Base-by-base conservation (phyloP, 805 yeast genomes). In the Teunomyces tritomae region DNA sequence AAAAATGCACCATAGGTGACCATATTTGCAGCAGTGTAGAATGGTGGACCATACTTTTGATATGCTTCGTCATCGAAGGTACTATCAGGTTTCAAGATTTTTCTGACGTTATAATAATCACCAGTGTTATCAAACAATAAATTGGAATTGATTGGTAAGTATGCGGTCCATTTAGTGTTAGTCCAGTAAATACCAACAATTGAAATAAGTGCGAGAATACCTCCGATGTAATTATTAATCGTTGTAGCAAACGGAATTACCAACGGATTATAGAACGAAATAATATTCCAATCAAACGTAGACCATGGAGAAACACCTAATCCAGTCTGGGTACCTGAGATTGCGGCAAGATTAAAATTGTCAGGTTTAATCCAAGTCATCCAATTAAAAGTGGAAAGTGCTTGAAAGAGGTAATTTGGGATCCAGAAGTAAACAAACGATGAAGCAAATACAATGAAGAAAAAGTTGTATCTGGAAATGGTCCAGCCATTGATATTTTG, bases 311-410 rank as follows among this genome's bases (percentile, higher is more conserved):
- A 80, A 30, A 79, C 49, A 5, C 84, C 85, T 24, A 80, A 48
- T 11, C 84, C 84, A 26, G 48, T 43, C 5, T 52, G 45, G 11
- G 67, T 56, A 24, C 86, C 85, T 9, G 83, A 76, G 10, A 81
- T 62, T 6, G 61, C 55, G 9, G 79, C 78, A 45, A 81, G 60
- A 51, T 74, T 73, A 50, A 74, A 66, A 57, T 78, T 79, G 32
- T 71, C 50, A 11, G 84, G 85, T 3, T 64, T 62, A 43, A 80
- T 80, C 85, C 85, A 82, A 4, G 79, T 72, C 56, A 78, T 70
- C 87, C 86, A 82, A 54, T 74, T 72, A 62, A 76, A 76, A 2
- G 63, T 55, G 3, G 76, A 72, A 10, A 77, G 57, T 3, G 76
- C 77, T 9, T 57, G 51, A 53, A 76, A 73, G 8, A 75, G 37